Base-by-base conservation (phyloP, 1,139 yeast species). In the Arxiozyma bovina region DNA sequence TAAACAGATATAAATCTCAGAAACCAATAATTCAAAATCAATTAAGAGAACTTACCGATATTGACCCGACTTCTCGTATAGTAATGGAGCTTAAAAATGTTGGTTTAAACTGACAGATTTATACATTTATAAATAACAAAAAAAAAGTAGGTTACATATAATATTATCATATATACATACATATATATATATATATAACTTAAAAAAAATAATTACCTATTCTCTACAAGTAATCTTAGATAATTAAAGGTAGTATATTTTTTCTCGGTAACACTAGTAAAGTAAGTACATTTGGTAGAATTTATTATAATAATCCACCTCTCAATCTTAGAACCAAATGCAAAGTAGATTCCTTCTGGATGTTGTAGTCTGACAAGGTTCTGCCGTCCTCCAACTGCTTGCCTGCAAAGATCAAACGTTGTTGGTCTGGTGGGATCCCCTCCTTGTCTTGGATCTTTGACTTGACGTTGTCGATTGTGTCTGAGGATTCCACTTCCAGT, bases 361-460 rank as follows among this genome's bases (percentile, higher is more conserved):
- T 81, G 74, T 81, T 81, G 80, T 81, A 81, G 68, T 79, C 85
- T 45, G 85, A 80, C 40, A 81, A 68, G 27, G 85, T 81, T 77
- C 85, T 79, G 52, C 85, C 86, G 56, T 81, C 85, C 70, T 81
- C 85, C 63, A 81, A 73, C 79, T 90, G 97, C 81, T 90, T 91
- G 84, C 98, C 98, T 72, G 97, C 97, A 74, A 91, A 91, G 82
- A 91, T 89, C 74, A 91, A 83, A 80, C 97, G 87, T 80, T 91
- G 97, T 77, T 90, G 96, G 77, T 90, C 97, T 66, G 97, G 96
- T 75, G 97, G 97, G 70, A 91, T 90, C 71, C 97, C 97, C 77
- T 90, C 97, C 81, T 89, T 89, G 83, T 89, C 97, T 80, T 89
- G 96, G 77, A 93, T 91, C 85, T 90, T 90, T 76, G 96, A 81